phyloP scores from a whole-genome alignment of 2,329 filamentous ascomycete genomes.

The Teratosphaeria destructans region DNA sequence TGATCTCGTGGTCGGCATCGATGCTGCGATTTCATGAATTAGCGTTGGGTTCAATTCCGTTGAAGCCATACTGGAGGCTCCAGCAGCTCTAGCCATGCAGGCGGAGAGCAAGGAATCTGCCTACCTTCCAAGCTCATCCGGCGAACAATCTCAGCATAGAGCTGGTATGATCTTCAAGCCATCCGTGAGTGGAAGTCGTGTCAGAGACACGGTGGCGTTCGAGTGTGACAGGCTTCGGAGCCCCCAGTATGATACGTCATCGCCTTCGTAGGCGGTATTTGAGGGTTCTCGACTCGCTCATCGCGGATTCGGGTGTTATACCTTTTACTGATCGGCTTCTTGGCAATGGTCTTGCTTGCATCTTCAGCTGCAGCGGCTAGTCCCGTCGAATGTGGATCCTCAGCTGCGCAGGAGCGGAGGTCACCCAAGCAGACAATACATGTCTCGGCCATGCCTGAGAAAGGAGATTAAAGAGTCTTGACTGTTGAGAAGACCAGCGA shows the following conservation, averaged over 20 bases:
- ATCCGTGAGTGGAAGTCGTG: conserved; percentile 28
- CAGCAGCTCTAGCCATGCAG: conserved; percentile 14
- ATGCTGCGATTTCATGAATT: conserved; percentile 15
- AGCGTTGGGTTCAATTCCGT: conserved; percentile 12
- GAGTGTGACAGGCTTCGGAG: conserved; percentile 12
- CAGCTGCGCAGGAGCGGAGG: conserved; percentile 49
- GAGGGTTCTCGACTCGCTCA: conserved; percentile 11
- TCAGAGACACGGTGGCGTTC: conserved; percentile 11
- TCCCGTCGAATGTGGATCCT: conserved; percentile 34
- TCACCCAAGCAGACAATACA: conserved; percentile 65
- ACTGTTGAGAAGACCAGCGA: background rate
- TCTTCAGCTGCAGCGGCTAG: conserved; percentile 13
- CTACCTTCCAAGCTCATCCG: conserved; percentile 31
- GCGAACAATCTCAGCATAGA: conserved; percentile 21
- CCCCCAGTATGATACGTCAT: conserved; percentile 20
- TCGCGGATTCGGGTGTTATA: conserved; percentile 16
- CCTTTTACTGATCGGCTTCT: conserved; percentile 23
- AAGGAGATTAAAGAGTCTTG: background rate
- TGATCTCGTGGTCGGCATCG: conserved; percentile 38
- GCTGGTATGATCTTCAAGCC: conserved; percentile 25
- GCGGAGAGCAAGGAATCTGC: conserved; percentile 19
- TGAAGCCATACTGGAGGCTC: conserved; percentile 20
- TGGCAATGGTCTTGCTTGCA: conserved; percentile 13
- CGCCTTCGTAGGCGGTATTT: conserved; percentile 10
- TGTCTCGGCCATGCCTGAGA: conserved; percentile 48